Evolutionary conservation across 2,329 filamentous ascomycete genomes (phyloP).

Genomic region (Neofusicoccum ribis): DNA sequence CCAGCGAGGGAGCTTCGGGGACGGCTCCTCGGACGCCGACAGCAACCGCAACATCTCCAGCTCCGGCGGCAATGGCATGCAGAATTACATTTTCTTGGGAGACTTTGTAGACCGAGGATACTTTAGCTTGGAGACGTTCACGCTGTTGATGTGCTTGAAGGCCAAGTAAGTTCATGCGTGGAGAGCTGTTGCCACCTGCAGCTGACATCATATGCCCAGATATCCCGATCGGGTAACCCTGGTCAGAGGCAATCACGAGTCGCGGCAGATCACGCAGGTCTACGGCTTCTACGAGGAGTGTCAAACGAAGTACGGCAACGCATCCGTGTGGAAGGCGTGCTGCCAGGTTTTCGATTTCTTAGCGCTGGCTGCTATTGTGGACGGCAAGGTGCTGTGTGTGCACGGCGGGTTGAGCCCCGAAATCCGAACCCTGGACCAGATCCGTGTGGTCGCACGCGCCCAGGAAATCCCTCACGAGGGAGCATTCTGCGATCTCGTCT

Average conservation of each 20-base stretch:
- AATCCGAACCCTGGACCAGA: slow-evolving; percentile 90
- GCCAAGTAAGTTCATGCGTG: slow-evolving; percentile 57
- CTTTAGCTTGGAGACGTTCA: slow-evolving; percentile 73
- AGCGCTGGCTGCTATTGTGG: slow-evolving; percentile 92
- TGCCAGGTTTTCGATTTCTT: slow-evolving; percentile 99
- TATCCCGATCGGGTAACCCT: slow-evolving; percentile 72
- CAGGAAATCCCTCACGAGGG: slow-evolving; percentile 98
- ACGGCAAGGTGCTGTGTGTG: slow-evolving; percentile 98
- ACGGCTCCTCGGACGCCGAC: slow-evolving; percentile 42
- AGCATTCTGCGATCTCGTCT: slow-evolving; percentile 95
- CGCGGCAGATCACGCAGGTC: slow-evolving; percentile 96
- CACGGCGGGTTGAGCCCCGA: slow-evolving; percentile 97
- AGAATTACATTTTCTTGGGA: slow-evolving; percentile 72
- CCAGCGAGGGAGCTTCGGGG: slow-evolving; percentile 40
- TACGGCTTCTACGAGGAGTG: slow-evolving; percentile 99
- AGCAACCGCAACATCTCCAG: slow-evolving; percentile 39
- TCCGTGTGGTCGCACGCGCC: slow-evolving; percentile 72
- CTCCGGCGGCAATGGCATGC: slow-evolving; percentile 55
- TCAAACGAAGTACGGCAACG: slow-evolving; percentile 97
- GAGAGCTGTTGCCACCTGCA: neutral
- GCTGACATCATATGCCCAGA: slow-evolving; percentile 40
- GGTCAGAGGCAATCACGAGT: slow-evolving; percentile 88
- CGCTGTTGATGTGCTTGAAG: slow-evolving; percentile 70
- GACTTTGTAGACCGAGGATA: slow-evolving; percentile 76
- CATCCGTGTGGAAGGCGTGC: slow-evolving; percentile 99